Percentiles rank a stretch among this genome's conserved stretches.
Evolutionary conservation across 2,329 filamentous ascomycete genomes (phyloP).

Genomic region (Pseudogymnoascus sp.): DNA sequence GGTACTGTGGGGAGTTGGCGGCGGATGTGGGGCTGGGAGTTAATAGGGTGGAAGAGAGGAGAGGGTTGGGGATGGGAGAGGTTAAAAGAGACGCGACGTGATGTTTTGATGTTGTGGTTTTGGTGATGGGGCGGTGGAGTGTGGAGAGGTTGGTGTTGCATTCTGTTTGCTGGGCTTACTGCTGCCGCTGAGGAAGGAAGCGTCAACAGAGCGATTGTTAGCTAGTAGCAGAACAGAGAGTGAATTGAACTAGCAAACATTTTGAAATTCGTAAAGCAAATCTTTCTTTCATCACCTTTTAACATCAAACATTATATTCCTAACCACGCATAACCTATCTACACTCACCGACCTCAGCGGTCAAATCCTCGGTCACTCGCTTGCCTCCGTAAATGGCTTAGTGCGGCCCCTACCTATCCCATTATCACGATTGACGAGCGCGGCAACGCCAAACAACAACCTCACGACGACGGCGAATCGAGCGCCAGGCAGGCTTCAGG

Average conservation of each 20-base stretch:
- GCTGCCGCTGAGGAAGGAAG: not conserved
- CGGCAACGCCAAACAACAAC: not conserved
- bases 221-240: not conserved
- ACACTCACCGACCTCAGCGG: slow-evolving; percentile 3
- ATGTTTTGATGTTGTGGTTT: slow-evolving; percentile 8
- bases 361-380: not conserved
- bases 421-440: slow-evolving; percentile 9
- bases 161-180: slow-evolving; percentile 3
- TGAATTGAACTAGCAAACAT: not conserved
- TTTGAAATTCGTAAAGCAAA: not conserved
- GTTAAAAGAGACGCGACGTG: slow-evolving; percentile 2
- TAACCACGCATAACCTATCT: not conserved
- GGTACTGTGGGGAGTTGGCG: not conserved
- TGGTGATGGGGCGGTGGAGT: slow-evolving; percentile 3
- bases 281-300: not conserved
- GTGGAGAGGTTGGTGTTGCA: slow-evolving; percentile 2
- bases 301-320: not conserved
- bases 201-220: not conserved
- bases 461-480: slow-evolving; percentile 1
- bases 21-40: not conserved
- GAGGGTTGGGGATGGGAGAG: not conserved
- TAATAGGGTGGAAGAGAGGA: not conserved
- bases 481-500: slow-evolving; percentile 4
- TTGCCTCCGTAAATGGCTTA: slow-evolving; percentile 4
- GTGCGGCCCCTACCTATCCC: slow-evolving; percentile 6